A percentile compares a stretch with the other conserved stretches of the same genome.
phyloP scores from a whole-genome alignment of 2,329 filamentous ascomycete genomes.

The Neobulgaria alba region DNA sequence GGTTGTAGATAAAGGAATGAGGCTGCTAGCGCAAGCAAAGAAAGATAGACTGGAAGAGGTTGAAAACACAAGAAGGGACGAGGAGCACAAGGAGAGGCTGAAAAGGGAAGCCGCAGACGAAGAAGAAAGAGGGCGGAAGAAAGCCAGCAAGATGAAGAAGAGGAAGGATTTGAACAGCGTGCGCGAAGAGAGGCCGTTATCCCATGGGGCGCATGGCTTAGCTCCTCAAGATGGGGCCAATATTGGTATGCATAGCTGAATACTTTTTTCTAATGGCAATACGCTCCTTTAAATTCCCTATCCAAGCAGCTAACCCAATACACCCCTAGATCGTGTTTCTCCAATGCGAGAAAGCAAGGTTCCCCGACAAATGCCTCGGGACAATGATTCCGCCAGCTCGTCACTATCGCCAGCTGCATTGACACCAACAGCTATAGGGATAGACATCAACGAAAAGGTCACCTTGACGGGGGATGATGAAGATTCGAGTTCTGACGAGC shows the following conservation, averaged over 20 bases:
- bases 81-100: conserved; percentile 32
- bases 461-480: conserved; percentile 34
- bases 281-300: too few species aligned
- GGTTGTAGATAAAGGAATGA: conserved; percentile 65
- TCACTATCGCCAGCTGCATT: conserved; percentile 51
- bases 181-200: conserved; percentile 49
- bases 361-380: conserved; percentile 18
- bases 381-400: conserved; percentile 47
- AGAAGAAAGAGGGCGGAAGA: conserved; percentile 38
- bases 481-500: conserved; percentile 44
- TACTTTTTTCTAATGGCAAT: too few species aligned
- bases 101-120: conserved; percentile 39
- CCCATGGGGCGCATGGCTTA: conserved; percentile 54
- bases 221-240: conserved; percentile 55
- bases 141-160: conserved; percentile 64
- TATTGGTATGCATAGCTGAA: conserved; percentile 51
- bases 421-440: conserved; percentile 34
- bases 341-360: conserved; percentile 19
- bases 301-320: too few species aligned
- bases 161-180: conserved; percentile 61
- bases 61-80: conserved; percentile 36
- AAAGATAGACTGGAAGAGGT: conserved; percentile 53
- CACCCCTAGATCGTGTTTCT: conserved; percentile 17
- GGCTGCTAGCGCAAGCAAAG: conserved; percentile 56
- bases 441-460: conserved; percentile 49